These are phyloP conservation scores for Sporothrix curviconia DNA, from an alignment of 2,329 filamentous ascomycete genomes.

Conservation along the genomic window DNA sequence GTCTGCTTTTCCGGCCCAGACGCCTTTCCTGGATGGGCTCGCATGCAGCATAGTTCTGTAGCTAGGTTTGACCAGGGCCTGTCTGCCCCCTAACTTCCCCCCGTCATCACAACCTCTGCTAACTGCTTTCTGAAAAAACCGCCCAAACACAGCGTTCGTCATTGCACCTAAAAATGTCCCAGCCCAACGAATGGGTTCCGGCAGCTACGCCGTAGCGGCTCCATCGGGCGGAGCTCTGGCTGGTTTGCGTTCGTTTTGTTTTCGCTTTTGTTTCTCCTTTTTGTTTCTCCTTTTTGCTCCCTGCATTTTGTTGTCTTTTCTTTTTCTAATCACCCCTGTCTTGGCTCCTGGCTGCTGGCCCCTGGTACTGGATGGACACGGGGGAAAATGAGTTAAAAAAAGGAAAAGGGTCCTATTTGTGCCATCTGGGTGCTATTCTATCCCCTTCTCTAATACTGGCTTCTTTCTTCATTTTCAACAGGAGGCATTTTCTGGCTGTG, in stretches of 20 bases:
- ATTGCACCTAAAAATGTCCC: conserved; percentile 10
- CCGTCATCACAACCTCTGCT: background rate
- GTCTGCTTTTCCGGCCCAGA: conserved; percentile 9
- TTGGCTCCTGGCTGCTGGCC: too few species aligned
- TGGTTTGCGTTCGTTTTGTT: background rate
- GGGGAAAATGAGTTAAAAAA: too few species aligned
- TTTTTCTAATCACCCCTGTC: too few species aligned
- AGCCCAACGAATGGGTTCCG: conserved; percentile 18
- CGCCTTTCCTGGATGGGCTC: background rate
- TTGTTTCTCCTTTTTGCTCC: background rate
- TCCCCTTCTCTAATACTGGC: too few species aligned
- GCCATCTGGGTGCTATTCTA: too few species aligned
- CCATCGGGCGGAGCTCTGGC: conserved; percentile 6
- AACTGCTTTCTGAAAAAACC: background rate
- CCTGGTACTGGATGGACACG: too few species aligned
- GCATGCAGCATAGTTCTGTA: background rate
- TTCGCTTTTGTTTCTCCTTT: background rate
- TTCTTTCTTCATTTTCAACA: too few species aligned
- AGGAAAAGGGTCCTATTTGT: too few species aligned
- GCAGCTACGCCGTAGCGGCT: conserved; percentile 14
- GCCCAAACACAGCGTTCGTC: background rate
- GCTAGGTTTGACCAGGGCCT: too few species aligned
- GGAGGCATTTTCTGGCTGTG: conserved; percentile 5
- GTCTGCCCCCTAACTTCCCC: background rate
- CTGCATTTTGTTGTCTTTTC: too few species aligned